phyloP scores from a whole-genome alignment of 1,139 yeast species.

The Yamadazyma friedrichii region DNA sequence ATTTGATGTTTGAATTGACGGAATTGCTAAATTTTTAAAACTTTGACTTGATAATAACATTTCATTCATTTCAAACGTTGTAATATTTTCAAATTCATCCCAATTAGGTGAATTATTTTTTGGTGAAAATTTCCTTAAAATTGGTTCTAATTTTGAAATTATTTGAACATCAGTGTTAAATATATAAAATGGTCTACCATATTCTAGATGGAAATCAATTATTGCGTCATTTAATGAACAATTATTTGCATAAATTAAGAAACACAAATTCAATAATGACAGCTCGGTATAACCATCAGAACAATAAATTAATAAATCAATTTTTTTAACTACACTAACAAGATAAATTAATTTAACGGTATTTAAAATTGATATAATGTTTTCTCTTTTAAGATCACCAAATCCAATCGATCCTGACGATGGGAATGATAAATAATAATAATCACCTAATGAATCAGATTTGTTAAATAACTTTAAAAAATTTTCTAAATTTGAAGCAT shows the following conservation, averaged over 20 bases:
- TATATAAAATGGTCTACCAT: constrained; percentile 79
- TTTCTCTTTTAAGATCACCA: constrained; percentile 62
- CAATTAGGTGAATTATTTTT: constrained; percentile 16
- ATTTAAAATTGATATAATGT: constrained; percentile 57
- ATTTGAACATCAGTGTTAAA: constrained; percentile 74
- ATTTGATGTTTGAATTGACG: constrained; percentile 18
- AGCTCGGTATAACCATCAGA: constrained; percentile 94
- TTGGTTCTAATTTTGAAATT: constrained; percentile 59
- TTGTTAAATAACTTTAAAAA: constrained; percentile 28
- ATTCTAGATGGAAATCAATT: constrained; percentile 57
- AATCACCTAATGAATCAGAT: constrained; percentile 22
- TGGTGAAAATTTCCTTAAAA: constrained; percentile 60
- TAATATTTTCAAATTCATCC: constrained; percentile 28
- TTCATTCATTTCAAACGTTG: constrained; percentile 33
- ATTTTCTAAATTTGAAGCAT: constrained; percentile 30
- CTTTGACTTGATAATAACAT: constrained; percentile 21
- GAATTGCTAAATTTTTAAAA: neutral
- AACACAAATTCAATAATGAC: constrained; percentile 69
- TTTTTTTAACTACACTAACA: constrained; percentile 30
- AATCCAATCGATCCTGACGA: constrained; percentile 79
- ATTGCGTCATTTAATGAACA: constrained; percentile 52
- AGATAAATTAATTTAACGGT: constrained; percentile 59
- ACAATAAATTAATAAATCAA: constrained; percentile 59
- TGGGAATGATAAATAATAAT: constrained; percentile 62
- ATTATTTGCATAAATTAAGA: constrained; percentile 64